These are phyloP conservation scores for Pleurotus salmoneostramineus DNA, from an alignment of 768 basidiomycete species.

Conservation along the genomic window DNA sequence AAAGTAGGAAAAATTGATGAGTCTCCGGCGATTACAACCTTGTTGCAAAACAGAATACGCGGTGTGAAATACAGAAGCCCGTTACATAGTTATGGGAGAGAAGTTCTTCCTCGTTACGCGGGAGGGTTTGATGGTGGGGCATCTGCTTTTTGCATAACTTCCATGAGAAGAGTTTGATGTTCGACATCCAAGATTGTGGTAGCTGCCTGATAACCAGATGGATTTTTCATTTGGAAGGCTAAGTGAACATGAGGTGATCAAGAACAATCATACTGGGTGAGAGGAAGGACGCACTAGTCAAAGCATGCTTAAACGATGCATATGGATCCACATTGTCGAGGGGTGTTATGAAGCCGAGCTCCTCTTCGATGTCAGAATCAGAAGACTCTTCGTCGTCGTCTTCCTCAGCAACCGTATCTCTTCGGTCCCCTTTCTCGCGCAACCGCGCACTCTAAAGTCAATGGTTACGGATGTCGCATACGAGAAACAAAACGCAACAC, in stretches of 20 bases:
- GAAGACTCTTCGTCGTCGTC: conserved; percentile 48
- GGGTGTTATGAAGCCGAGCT: conserved; percentile 82
- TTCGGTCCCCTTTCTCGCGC: conserved; percentile 56
- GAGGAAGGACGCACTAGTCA: conserved; percentile 54
- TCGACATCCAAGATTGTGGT: conserved; percentile 72
- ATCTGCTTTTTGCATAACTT: conserved; percentile 76
- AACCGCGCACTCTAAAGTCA: conserved; percentile 62
- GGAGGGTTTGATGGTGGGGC: conserved; percentile 15
- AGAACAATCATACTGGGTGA: neutral
- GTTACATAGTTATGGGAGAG: neutral
- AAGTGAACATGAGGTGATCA: conserved; percentile 7
- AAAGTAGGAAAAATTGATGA: too few species aligned
- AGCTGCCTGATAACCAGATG: conserved; percentile 61
- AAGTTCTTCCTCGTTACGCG: conserved; percentile 7
- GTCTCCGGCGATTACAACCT: too few species aligned
- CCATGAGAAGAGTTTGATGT: conserved; percentile 79
- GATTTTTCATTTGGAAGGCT: conserved; percentile 79
- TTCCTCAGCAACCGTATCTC: conserved; percentile 43
- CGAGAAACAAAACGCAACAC: conserved; percentile 8
- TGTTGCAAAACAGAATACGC: too few species aligned
- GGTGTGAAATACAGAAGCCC: neutral
- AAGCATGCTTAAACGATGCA: conserved; percentile 68
- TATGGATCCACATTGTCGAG: conserved; percentile 81
- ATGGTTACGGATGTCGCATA: neutral
- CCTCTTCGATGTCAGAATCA: conserved; percentile 62